A percentile compares a stretch with the other conserved stretches of the same genome.
phyloP scores from a whole-genome alignment of 805 yeast species.

The Candida michaelii region DNA sequence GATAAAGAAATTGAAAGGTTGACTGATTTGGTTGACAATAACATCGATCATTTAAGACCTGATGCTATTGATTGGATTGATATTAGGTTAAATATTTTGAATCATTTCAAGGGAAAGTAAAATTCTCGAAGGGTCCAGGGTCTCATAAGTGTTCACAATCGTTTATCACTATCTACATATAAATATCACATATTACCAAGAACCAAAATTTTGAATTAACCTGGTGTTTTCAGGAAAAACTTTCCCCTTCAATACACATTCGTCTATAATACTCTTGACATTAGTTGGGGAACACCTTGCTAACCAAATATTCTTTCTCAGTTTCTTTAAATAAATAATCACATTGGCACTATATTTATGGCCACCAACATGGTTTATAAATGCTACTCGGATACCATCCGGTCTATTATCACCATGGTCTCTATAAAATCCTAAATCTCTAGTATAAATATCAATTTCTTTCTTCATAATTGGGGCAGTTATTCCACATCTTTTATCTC shows the following conservation, averaged over 20 bases:
- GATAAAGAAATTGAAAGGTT: slow-evolving; percentile 48
- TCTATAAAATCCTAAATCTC: slow-evolving; percentile 70
- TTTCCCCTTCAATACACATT: slow-evolving; percentile 67
- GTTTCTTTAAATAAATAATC: slow-evolving; percentile 60
- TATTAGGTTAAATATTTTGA: slow-evolving; percentile 51
- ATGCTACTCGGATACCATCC: slow-evolving; percentile 70
- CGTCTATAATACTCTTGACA: slow-evolving; percentile 70
- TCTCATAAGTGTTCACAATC: too few species aligned
- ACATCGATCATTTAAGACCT: slow-evolving; percentile 32
- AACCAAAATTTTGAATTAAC: slow-evolving; percentile 46
- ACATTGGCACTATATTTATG: slow-evolving; percentile 94
- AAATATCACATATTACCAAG: not conserved
- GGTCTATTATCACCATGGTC: slow-evolving; percentile 75
- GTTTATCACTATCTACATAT: not conserved
- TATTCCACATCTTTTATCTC: slow-evolving; percentile 91
- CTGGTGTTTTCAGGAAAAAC: slow-evolving; percentile 74
- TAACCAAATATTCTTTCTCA: slow-evolving; percentile 82
- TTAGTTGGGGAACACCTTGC: slow-evolving; percentile 82
- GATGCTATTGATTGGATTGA: slow-evolving; percentile 51
- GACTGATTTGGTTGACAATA: slow-evolving; percentile 36
- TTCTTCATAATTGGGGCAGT: slow-evolving; percentile 89
- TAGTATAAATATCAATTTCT: slow-evolving; percentile 69
- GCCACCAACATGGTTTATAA: slow-evolving; percentile 89
- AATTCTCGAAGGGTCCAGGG: too few species aligned
- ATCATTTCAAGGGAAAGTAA: slow-evolving; percentile 10